Evolutionary conservation across 2,329 filamentous ascomycete genomes (phyloP), one percentile per base, ranked within the genome.

Genomic region (Xylaria sp.): DNA sequence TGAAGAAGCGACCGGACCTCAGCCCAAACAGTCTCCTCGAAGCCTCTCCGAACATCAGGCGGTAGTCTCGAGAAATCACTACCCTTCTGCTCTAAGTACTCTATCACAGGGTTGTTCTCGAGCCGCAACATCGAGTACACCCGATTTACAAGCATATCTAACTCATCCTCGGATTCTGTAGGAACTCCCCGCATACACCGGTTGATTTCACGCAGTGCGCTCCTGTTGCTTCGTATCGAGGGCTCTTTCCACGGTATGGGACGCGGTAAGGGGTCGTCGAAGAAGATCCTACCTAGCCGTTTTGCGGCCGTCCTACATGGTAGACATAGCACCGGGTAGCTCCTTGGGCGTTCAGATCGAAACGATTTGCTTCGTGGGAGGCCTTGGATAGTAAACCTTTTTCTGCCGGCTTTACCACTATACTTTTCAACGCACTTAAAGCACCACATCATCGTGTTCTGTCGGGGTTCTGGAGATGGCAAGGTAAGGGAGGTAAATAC

Each of bases 101-200:
- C 36, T 1, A 68, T 5, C 6, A 56, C 54, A 1, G 63, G 59
- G n/a, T 54, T 68, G 3, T 44, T 44, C 15, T 68, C 58, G 0
- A 59, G 42, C 20, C 5, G 9, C 4, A 68, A n/a, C 57, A 44
- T 51, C 23, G 57, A 15, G 42, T 53, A 53, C 1, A 65, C 51
- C 5, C 51, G 40, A 6, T 36, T 26, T 1, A 33, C 33, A 2
- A 68, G 38, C 4, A 58, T 26, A 2, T 61, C 23, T 10, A 38
- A 38, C 7, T 48, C 49, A 6, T 28, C 53, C 20, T 36, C 9
- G 2, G 13, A 7, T 23, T 13, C 5, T 4, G 6, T 28, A 0
- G 31, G 9, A 6, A 42, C 46, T 9, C 56, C 49, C 56, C 49
- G 57, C 20, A 67, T 64, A 20, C 60, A 60, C 33, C 38, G 23